A percentile compares a stretch with the other conserved stretches of the same genome.
Evolutionary conservation across 2,329 filamentous ascomycete genomes (phyloP).

Genomic region (Sphaceloma murrayae): DNA sequence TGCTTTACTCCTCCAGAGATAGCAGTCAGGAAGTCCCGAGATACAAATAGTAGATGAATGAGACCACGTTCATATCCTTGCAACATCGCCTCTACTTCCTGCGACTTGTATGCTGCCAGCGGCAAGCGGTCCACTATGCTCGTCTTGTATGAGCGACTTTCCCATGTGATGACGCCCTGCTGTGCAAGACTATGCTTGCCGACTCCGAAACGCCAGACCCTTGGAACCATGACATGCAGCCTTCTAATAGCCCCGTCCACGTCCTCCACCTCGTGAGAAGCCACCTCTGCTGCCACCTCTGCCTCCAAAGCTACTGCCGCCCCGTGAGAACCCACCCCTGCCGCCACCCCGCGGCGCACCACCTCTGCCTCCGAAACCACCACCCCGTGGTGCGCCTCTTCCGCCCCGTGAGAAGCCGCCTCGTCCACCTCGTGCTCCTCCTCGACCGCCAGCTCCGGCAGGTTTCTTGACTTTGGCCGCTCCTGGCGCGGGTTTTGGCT

Average conservation of each 20-base stretch:
- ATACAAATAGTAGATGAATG: neutral
- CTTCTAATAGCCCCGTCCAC: conserved; percentile 14
- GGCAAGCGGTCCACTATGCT: no score
- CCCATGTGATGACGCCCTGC: conserved; percentile 2
- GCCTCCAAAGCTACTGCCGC: conserved; percentile 15
- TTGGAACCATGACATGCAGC: neutral
- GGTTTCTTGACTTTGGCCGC: conserved; percentile 61
- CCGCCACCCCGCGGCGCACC: conserved; percentile 41
- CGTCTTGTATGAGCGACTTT: neutral
- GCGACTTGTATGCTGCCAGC: no score
- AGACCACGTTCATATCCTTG: neutral
- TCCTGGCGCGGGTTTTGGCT: conserved; percentile 64
- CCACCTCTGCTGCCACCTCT: conserved; percentile 41
- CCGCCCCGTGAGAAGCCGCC: conserved; percentile 39
- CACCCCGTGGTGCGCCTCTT: conserved; percentile 30
- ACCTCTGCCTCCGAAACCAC: conserved; percentile 44
- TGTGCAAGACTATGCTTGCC: conserved; percentile 6
- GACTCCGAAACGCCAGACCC: conserved; percentile 4
- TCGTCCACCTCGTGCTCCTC: conserved; percentile 39
- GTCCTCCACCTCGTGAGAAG: conserved; percentile 17
- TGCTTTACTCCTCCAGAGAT: neutral
- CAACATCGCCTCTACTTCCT: no score
- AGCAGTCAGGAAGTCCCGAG: neutral
- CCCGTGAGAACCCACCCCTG: conserved; percentile 39
- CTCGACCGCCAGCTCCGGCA: conserved; percentile 46